Base-by-base conservation (phyloP, 768 basidiomycete species). In the Neoboletus subvelutipes region DNA sequence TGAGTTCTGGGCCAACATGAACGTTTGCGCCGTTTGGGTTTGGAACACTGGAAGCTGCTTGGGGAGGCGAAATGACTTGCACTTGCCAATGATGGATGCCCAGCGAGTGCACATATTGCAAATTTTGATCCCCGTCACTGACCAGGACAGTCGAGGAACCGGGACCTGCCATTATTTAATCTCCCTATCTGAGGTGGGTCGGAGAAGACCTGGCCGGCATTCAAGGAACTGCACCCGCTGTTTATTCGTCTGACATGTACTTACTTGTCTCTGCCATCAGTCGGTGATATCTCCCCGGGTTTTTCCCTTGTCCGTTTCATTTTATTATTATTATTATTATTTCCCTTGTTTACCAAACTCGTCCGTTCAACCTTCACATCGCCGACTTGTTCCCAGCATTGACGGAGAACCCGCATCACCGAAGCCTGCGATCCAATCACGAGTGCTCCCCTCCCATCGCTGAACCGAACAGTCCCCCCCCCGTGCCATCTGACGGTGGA, bases 101-200 rank as follows among this genome's bases (percentile, higher is more conserved):
- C 18, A 42, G 49, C 29, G 26, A 37, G 5, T 37, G 31, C 29
- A 41, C 57, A 20, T 41, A 39, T 50, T 42, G 40, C 49, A 29
- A 50, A 26, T 48, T 57, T 48, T 66, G 65, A 68, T 67, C 66
- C 64, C 66, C 66, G 66, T 66, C 60, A n/a, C 24, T 18, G n/a
- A n/a, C n/a, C n/a, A 40, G 10, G 24, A 24, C 2, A 4, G 31
- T 47, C 55, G 59, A 64, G 59, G 59, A 40, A 53, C 58, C 41
- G 50, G 50, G 43, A 36, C 39, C 39, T 40, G 39, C 39, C 39
- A 28, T 28, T 29, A 29, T 29, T 46, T 29, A 26, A 59, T 40
- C 10, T 26, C 36, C 29, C 54, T 36, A 31, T 36, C 28, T 42
- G 22, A 18, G 54, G 36, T 33, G 18, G 22, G 26, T 57, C 55